Conservation (phyloP, 2,329 filamentous ascomycete genomes). For the Ploettnerulaceae sp. region DNA sequence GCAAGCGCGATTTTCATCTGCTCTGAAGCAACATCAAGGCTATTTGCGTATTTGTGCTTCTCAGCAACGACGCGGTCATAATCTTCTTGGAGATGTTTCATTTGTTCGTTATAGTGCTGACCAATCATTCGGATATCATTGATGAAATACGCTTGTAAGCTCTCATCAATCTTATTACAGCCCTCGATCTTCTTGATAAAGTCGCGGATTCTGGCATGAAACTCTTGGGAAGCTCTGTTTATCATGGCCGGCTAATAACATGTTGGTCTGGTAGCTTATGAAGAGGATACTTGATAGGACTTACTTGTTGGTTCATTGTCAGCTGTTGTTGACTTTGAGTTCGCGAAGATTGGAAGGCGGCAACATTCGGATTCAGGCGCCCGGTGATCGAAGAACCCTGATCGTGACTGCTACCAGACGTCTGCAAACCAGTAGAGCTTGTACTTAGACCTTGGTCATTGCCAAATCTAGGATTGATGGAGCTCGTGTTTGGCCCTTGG, state of each 20-base stretch:
- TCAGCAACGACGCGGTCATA: neutral
- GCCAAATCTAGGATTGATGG: neutral
- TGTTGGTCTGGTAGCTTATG: neutral
- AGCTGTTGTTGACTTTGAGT: neutral
- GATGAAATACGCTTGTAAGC: neutral
- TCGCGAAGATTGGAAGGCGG: neutral
- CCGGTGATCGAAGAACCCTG: neutral
- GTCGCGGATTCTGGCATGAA: neutral
- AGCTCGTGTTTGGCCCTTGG: neutral
- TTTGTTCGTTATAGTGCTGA: neutral
- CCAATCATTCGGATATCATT: neutral
- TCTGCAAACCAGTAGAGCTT: neutral
- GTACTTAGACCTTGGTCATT: too few relatives aligned
- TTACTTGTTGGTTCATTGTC: neutral
- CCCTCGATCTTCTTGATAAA: neutral
- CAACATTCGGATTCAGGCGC: neutral
- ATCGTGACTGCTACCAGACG: neutral
- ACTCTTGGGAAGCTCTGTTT: neutral
- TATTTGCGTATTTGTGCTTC: neutral
- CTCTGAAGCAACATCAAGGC: neutral
- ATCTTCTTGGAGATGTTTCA: neutral
- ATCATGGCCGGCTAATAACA: constrained; percentile 1
- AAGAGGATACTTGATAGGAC: neutral
- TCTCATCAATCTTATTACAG: neutral
- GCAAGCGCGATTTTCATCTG: constrained; percentile 6